A percentile compares a stretch with the other conserved stretches of the same genome.
phyloP scores from a whole-genome alignment of 1,284 basidiomycete species.

The Rhodotorula sp. region DNA sequence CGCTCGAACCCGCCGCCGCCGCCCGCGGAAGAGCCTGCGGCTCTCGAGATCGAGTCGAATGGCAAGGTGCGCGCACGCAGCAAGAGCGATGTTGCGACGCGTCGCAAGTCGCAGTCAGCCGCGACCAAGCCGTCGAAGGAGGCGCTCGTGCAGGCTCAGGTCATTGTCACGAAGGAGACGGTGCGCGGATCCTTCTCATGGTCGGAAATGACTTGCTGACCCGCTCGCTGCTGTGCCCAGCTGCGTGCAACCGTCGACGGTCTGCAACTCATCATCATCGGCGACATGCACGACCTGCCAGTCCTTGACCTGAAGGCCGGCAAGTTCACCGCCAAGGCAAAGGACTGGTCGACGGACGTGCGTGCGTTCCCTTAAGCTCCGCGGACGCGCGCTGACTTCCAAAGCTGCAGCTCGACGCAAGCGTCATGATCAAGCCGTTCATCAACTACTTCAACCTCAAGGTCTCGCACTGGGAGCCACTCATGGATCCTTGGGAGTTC shows the following conservation, averaged over 20 bases:
- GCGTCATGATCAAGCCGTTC: slow-evolving; percentile 73
- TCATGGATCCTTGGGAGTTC: slow-evolving; percentile 97
- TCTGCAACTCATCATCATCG: slow-evolving; percentile 89
- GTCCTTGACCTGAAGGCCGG: slow-evolving; percentile 85
- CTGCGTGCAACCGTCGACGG: slow-evolving; percentile 82
- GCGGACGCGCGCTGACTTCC: not conserved
- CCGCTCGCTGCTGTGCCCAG: slow-evolving; percentile 52
- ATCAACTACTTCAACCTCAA: slow-evolving; percentile 97
- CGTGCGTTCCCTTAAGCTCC: slow-evolving; percentile 40
- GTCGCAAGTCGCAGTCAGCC: slow-evolving; percentile 4
- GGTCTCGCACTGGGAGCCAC: slow-evolving; percentile 99
- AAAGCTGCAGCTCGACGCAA: slow-evolving; percentile 68
- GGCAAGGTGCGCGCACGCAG: slow-evolving; percentile 9
- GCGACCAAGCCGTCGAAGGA: not conserved
- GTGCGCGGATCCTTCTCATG: not conserved
- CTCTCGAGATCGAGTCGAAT: not conserved
- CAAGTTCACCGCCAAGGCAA: slow-evolving; percentile 77
- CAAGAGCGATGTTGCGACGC: slow-evolving; percentile 13
- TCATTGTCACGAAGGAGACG: slow-evolving; percentile 71
- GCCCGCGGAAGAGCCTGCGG: not conserved
- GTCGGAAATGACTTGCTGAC: not conserved
- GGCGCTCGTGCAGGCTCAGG: slow-evolving; percentile 50
- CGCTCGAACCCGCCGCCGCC: slow-evolving; percentile 29
- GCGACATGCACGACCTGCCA: slow-evolving; percentile 92
- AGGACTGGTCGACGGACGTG: slow-evolving; percentile 94